A percentile compares a stretch with the other conserved stretches of the same genome.
Evolutionary conservation across 192 early-diverging fungal genomes (phyloP).

Genomic region (Rhizophagus sp.): DNA sequence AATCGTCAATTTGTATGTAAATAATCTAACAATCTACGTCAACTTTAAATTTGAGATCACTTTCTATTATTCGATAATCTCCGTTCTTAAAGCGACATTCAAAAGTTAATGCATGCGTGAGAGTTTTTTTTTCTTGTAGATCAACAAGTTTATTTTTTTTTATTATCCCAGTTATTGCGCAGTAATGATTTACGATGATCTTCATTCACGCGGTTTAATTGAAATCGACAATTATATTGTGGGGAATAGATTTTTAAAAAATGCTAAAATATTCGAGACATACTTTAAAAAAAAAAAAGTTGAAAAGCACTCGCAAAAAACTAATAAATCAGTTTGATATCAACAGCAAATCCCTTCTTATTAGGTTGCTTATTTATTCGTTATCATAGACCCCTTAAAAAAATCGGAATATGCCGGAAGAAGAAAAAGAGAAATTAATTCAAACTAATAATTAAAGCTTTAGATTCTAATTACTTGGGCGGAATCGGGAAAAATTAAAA

Average conservation of each 20-base stretch:
- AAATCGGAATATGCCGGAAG: background rate
- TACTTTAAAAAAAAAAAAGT: too few relatives aligned
- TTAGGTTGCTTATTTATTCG: background rate
- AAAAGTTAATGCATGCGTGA: background rate
- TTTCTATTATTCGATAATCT: background rate
- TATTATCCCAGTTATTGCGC: too few relatives aligned
- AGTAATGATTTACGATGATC: background rate
- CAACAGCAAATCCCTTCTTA: too few relatives aligned
- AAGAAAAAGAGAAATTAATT: background rate
- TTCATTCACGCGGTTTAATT: background rate
- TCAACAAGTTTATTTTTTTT: background rate
- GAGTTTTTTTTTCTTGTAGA: background rate
- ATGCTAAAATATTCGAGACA: background rate
- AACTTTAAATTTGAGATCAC: background rate
- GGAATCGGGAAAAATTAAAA: background rate
- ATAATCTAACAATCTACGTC: background rate
- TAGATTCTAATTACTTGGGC: background rate
- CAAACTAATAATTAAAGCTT: too few relatives aligned
- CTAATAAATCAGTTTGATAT: too few relatives aligned
- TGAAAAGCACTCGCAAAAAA: too few relatives aligned
- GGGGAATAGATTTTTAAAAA: background rate
- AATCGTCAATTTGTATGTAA: background rate
- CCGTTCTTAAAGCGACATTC: background rate
- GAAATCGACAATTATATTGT: background rate
- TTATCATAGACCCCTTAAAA: background rate